These are phyloP conservation scores for Globisporangium megalacanthum DNA, from an alignment of 352 stramenopile species.

Conservation along the genomic window DNA sequence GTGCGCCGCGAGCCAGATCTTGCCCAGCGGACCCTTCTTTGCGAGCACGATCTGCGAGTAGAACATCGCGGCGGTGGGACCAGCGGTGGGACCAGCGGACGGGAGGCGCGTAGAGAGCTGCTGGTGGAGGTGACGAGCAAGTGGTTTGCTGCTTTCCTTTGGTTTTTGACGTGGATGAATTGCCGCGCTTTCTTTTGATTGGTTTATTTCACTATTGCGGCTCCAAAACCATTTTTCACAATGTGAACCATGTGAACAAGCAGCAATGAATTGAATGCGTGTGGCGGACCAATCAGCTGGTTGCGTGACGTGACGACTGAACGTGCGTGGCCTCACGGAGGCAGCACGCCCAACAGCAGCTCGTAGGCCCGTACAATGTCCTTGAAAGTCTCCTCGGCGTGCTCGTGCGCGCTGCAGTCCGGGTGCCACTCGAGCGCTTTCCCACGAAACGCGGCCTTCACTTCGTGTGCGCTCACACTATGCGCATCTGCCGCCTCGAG, in stretches of 20 bases:
- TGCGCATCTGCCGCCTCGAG: constrained; percentile 5
- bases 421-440: constrained; percentile 90
- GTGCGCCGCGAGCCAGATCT: constrained; percentile 99
- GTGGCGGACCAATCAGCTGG: too few relatives aligned
- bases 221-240: too few relatives aligned
- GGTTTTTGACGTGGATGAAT: too few relatives aligned
- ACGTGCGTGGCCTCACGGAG: neutral
- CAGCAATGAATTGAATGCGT: too few relatives aligned
- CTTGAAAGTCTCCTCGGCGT: constrained; percentile 81
- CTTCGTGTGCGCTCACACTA: constrained; percentile 10
- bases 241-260: too few relatives aligned
- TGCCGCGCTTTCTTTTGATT: too few relatives aligned
- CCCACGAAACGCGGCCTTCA: constrained; percentile 58
- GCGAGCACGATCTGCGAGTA: constrained; percentile 99
- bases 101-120: too few relatives aligned
- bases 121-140: too few relatives aligned
- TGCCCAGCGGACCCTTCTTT: constrained; percentile 98
- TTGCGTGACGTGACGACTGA: too few relatives aligned
- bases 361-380: constrained; percentile 87
- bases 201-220: too few relatives aligned
- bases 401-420: constrained; percentile 85
- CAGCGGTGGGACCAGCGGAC: too few relatives aligned
- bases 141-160: too few relatives aligned
- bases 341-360: constrained; percentile 34
- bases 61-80: constrained; percentile 88